These are phyloP conservation scores for Mycena epipterygia DNA, from an alignment of 768 basidiomycete genomes.

Conservation along the genomic window DNA sequence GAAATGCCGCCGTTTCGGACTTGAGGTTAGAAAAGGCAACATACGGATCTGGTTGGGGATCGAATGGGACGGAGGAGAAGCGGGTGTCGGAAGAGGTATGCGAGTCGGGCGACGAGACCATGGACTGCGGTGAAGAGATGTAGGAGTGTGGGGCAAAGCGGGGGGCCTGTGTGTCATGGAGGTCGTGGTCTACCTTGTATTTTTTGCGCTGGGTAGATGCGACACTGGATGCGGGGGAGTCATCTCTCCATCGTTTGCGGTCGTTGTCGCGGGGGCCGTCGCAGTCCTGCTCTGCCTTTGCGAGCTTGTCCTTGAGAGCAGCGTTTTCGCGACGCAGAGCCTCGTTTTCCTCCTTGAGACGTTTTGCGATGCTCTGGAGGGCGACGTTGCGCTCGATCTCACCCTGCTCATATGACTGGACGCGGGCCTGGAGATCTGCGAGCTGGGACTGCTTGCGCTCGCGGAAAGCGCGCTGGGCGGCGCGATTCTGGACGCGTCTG, in stretches of 20 bases:
- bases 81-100: constrained; percentile 49
- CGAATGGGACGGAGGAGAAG: constrained; percentile 51
- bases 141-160: constrained; percentile 53
- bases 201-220: constrained; percentile 35
- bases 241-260: constrained; percentile 72
- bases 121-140: constrained; percentile 60
- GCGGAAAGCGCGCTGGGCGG: constrained; percentile 90
- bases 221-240: constrained; percentile 52
- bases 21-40: constrained; percentile 46
- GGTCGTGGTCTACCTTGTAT: constrained; percentile 42
- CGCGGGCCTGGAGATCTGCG: constrained; percentile 87
- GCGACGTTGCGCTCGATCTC: constrained; percentile 91
- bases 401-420: constrained; percentile 91
- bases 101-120: constrained; percentile 66
- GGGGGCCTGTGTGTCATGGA: constrained; percentile 47
- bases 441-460: constrained; percentile 92
- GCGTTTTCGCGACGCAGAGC: constrained; percentile 76
- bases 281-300: constrained; percentile 56
- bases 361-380: constrained; percentile 85
- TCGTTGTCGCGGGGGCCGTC: constrained; percentile 51
- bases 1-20: constrained; percentile 47
- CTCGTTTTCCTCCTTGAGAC: constrained; percentile 90
- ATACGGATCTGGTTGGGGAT: constrained; percentile 46
- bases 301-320: constrained; percentile 66
- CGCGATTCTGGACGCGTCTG: constrained; percentile 85